A percentile compares a stretch with the other conserved stretches of the same genome.
phyloP scores from a whole-genome alignment of 148 eudicot species.

The Amaranthus cruentus region DNA sequence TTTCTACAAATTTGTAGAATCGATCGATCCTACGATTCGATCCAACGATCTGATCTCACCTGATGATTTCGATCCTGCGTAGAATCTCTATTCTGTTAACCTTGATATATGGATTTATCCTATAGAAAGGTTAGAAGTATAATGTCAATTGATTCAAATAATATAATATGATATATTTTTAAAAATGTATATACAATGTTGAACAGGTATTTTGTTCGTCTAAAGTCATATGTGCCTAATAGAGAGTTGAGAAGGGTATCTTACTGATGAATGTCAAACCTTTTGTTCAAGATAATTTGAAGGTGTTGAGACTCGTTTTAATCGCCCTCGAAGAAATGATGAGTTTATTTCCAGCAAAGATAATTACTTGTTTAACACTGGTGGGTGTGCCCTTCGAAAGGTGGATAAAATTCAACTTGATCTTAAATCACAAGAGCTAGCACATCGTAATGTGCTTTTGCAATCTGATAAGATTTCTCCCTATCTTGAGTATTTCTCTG shows the following conservation, averaged over 20 bases:
- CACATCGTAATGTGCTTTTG: not conserved
- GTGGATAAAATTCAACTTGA: not conserved
- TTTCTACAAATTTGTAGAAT: too few relatives aligned
- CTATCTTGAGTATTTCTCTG: not conserved
- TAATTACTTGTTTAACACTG: not conserved
- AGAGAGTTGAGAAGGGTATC: not conserved
- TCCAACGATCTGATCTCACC: too few relatives aligned
- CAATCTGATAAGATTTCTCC: not conserved
- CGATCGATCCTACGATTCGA: too few relatives aligned
- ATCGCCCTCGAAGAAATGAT: not conserved
- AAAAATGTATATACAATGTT: not conserved
- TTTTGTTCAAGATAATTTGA: conserved; percentile 6
- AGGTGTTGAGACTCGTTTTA: not conserved
- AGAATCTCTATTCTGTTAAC: too few relatives aligned
- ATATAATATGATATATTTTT: not conserved
- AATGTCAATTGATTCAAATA: not conserved
- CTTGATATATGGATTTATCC: not conserved
- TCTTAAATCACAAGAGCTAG: not conserved
- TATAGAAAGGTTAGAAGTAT: not conserved
- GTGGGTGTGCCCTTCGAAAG: not conserved
- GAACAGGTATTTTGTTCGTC: not conserved
- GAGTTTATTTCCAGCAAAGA: not conserved
- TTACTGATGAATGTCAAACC: not conserved
- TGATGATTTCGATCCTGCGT: too few relatives aligned
- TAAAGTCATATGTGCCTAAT: not conserved